Conservation (phyloP, 192 early-diverging fungal genomes). For the Entomortierella chlamydospora region DNA sequence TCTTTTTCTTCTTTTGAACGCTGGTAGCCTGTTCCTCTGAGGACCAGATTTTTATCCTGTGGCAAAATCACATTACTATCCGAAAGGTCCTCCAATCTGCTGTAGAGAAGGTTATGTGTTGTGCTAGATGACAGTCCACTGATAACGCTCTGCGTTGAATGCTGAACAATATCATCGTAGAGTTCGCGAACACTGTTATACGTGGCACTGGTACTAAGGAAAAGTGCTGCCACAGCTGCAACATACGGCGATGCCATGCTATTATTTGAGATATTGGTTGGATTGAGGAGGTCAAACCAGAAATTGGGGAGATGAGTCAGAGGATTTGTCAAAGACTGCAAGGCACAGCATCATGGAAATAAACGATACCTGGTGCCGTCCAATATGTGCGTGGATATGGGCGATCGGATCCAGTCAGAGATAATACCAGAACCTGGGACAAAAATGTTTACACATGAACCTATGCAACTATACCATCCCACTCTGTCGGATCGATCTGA, state of each 20-base stretch:
- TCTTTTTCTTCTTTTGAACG: not conserved
- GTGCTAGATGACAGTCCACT: slow-evolving; percentile 3
- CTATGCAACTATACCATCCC: slow-evolving; percentile 89
- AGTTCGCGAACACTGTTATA: slow-evolving; percentile 43
- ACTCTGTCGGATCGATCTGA: slow-evolving; percentile 79
- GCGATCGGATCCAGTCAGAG: slow-evolving; percentile 37
- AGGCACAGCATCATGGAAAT: not conserved
- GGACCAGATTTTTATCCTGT: not conserved
- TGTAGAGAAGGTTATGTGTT: slow-evolving; percentile 23
- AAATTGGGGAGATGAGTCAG: no score
- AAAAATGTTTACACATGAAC: slow-evolving; percentile 92
- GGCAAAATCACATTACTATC: not conserved
- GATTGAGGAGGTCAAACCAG: no score
- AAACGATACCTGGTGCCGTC: slow-evolving; percentile 61
- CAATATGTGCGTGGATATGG: slow-evolving; percentile 29
- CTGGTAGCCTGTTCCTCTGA: not conserved
- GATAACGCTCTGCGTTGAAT: slow-evolving; percentile 15
- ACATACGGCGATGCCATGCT: slow-evolving; percentile 67
- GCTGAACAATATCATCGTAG: slow-evolving; percentile 29
- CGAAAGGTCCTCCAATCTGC: slow-evolving; percentile 43
- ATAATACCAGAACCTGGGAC: slow-evolving; percentile 72
- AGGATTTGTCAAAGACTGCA: not conserved
- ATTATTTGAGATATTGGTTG: not conserved
- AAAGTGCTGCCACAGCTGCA: slow-evolving; percentile 57
- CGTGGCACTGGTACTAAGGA: slow-evolving; percentile 29